phyloP scores from a whole-genome alignment of 768 basidiomycete genomes.

The Lactarius sp. region DNA sequence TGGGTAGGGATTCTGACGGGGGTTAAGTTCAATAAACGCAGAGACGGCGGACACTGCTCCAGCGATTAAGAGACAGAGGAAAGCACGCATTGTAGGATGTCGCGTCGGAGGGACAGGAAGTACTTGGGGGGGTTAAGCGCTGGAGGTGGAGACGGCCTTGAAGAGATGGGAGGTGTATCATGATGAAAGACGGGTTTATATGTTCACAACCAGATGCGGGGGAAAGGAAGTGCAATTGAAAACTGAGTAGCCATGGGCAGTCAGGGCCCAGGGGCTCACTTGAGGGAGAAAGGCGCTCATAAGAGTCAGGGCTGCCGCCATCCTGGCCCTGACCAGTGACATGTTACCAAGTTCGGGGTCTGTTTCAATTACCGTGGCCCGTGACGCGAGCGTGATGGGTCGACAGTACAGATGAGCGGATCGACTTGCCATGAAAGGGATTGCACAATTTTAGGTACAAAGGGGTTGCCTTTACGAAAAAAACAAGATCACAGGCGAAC shows the following conservation, averaged over 20 bases:
- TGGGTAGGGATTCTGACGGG: conserved; percentile 20
- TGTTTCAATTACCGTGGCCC: not conserved
- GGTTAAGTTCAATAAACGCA: conserved; percentile 21
- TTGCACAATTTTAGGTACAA: conserved; percentile 24
- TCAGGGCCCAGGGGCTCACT: not conserved
- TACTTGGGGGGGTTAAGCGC: not conserved
- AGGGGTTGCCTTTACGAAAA: conserved; percentile 29
- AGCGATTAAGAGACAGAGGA: conserved; percentile 36
- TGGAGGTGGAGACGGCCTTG: not conserved
- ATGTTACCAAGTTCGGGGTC: not conserved
- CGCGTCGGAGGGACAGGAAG: conserved; percentile 11
- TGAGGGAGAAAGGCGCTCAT: not conserved
- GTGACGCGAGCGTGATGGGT: not conserved
- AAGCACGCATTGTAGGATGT: conserved; percentile 48
- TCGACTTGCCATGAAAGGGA: conserved; percentile 6
- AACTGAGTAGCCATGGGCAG: not conserved
- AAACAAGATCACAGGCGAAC: conserved; percentile 18
- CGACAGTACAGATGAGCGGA: not conserved
- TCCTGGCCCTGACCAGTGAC: not conserved
- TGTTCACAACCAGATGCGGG: conserved; percentile 24
- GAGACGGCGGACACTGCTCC: conserved; percentile 37
- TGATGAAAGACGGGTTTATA: not conserved
- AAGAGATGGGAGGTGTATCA: not conserved
- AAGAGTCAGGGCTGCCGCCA: not conserved
- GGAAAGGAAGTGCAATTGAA: conserved; percentile 22